Conservation (phyloP, 345 rosid species). For the Raphanus raphanistrum region DNA sequence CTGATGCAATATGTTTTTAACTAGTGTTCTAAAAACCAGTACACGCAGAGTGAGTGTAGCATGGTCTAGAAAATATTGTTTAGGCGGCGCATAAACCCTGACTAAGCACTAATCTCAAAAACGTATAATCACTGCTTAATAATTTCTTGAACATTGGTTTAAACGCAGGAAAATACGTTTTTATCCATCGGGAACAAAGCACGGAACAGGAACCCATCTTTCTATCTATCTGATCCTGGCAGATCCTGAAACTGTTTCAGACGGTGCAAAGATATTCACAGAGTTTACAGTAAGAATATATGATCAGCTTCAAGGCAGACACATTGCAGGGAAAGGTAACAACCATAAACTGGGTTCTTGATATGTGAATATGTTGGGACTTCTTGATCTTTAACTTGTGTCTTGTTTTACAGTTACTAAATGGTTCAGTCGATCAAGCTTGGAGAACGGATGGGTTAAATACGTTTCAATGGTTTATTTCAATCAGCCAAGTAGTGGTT, state of each 20-base stretch:
- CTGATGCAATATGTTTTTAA: not conserved
- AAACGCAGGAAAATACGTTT: constrained; percentile 36
- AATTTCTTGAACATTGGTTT: not conserved
- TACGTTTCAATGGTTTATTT: constrained; percentile 37
- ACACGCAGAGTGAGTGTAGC: too few species aligned
- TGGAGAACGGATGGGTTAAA: constrained; percentile 40
- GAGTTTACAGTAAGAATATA: constrained; percentile 33
- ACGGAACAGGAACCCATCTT: constrained; percentile 39
- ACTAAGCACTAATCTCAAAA: not conserved
- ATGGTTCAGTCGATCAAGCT: constrained; percentile 32
- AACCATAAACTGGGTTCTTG: constrained; percentile 1
- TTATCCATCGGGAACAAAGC: constrained; percentile 36
- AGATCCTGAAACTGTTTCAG: constrained; percentile 32
- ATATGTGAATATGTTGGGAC: not conserved
- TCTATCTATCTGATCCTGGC: constrained; percentile 34
- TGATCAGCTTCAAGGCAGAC: constrained; percentile 44
- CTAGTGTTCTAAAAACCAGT: not conserved
- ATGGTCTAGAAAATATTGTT: not conserved
- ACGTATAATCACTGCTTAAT: not conserved
- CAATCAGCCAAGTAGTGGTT: constrained; percentile 38
- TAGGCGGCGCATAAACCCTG: not conserved
- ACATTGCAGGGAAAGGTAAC: constrained; percentile 37
- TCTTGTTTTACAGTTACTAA: constrained; percentile 20
- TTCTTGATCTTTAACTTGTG: constrained; percentile 10
- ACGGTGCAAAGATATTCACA: constrained; percentile 25